Conservation (phyloP, 495 filamentous ascomycete genomes). For the Chaetomidium leptoderma region DNA sequence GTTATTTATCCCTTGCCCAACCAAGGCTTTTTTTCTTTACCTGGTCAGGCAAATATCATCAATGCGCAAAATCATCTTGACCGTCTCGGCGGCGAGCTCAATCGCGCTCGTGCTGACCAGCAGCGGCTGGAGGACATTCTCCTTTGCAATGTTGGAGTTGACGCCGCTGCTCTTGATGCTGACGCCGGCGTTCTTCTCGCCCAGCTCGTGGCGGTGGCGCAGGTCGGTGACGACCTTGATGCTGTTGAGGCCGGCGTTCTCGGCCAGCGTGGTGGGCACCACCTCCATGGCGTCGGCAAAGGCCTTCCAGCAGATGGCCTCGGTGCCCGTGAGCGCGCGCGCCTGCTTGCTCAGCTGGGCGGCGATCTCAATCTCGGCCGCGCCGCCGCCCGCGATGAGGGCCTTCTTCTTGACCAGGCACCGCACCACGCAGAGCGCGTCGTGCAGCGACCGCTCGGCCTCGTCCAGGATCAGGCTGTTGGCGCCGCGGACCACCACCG, state of each 20-base stretch:
- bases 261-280: constrained; percentile 91
- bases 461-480: constrained; percentile 94
- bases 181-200: constrained; percentile 92
- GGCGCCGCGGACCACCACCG: constrained; percentile 88
- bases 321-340: constrained; percentile 80
- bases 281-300: constrained; percentile 98
- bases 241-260: constrained; percentile 94
- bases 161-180: constrained; percentile 97
- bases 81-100: constrained; percentile 93
- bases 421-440: constrained; percentile 94
- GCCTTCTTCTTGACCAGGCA: constrained; percentile 99
- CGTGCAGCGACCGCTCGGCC: constrained; percentile 91
- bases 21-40: too few relatives aligned
- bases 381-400: constrained; percentile 91
- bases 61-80: constrained; percentile 97
- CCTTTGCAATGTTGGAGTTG: constrained; percentile 88
- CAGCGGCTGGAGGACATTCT: constrained; percentile 95
- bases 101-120: constrained; percentile 96
- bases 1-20: too few relatives aligned
- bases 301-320: constrained; percentile 96
- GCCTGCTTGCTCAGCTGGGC: constrained; percentile 73
- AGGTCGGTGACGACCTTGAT: constrained; percentile 99
- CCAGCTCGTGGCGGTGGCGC: constrained; percentile 86
- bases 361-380: constrained; percentile 92
- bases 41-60: constrained; percentile 74